Evolutionary conservation across 163 green algal species (phyloP), one percentile per base, ranked within the genome.

Genomic region (Coccomyxa subellipsoidea): DNA sequence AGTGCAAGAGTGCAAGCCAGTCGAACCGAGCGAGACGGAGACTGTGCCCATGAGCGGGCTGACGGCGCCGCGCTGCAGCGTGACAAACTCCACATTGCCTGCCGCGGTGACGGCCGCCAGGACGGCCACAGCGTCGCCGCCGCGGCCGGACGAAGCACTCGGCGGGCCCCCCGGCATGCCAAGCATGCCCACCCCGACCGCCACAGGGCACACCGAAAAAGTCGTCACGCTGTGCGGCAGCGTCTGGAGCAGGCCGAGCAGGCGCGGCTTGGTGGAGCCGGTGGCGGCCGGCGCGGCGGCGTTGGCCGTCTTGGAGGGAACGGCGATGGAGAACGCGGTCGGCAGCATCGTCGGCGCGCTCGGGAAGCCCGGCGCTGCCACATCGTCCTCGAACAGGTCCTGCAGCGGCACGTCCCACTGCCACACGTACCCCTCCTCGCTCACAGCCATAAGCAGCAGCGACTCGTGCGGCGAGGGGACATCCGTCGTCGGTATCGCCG

Each of bases 371-470:
- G 66, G 66, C 27, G 66, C 66, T 8, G 66, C 27, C 66, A 34
- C 10, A 8, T 73, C 66, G 66, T 73, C 66, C 27, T 73, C 66
- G 32, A 73, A 73, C 18, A 73, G 66, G 18, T 36, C 38, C 36
- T 69, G 75, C 15, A 87, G 81, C 71, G 91, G 86, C 76, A 94
- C 32, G 76, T 93, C 83, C 92, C 92, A 96, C 76, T 92, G 85
- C 93, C 92, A 95, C 38, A 93, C 76, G 18, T 90, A 81, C 72
- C 91, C 91, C 39, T 94, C 90, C 54, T 79, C 85, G 0, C 86
- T 92, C 9, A 94, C 83, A 3, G 81, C 82, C 81, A 94, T 84
- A 7, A 95, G 59, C 35, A 95, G 78, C 27, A 96, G 77, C 4
- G 75, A 86, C 34, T 81, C 70, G 9, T 9, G 32, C n/a, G 70